These are phyloP conservation scores for Ogataea siamensis DNA, from an alignment of 805 yeast genomes.

Conservation along the genomic window DNA sequence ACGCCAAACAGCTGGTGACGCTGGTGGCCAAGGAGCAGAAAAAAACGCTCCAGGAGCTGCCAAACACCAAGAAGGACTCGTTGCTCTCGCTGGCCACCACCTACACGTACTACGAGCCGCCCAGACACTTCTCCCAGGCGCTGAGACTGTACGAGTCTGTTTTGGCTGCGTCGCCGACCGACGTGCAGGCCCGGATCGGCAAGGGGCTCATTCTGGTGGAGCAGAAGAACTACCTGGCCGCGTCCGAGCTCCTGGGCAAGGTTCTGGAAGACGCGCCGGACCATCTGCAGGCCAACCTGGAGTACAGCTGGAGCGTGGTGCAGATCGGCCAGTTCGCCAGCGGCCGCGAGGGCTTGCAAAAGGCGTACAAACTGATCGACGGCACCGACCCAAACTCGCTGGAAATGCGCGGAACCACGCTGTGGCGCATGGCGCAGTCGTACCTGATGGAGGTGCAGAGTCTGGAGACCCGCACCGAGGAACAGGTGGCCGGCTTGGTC, in stretches of 20 bases:
- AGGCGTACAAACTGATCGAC: slow-evolving; percentile 40
- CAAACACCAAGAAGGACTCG: slow-evolving; percentile 54
- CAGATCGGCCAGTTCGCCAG: slow-evolving; percentile 45
- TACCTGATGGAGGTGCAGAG: slow-evolving; percentile 38
- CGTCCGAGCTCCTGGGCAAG: slow-evolving; percentile 48
- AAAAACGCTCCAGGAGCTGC: slow-evolving; percentile 46
- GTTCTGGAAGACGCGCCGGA: slow-evolving; percentile 51
- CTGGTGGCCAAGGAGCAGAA: slow-evolving; percentile 48
- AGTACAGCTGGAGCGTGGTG: slow-evolving; percentile 76
- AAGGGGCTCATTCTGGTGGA: slow-evolving; percentile 77
- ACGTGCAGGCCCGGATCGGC: slow-evolving; percentile 68
- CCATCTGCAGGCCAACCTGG: slow-evolving; percentile 59
- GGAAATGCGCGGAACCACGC: slow-evolving; percentile 55
- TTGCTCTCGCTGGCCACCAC: slow-evolving; percentile 68
- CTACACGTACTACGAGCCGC: slow-evolving; percentile 85
- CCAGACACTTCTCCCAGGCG: slow-evolving; percentile 80
- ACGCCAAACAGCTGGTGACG: slow-evolving; percentile 59
- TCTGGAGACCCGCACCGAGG: slow-evolving; percentile 17
- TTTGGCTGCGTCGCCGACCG: slow-evolving; percentile 38
- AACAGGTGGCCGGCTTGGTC: slow-evolving; percentile 29
- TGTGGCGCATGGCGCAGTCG: slow-evolving; percentile 76
- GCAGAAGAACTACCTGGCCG: slow-evolving; percentile 53
- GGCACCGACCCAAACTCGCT: slow-evolving; percentile 53
- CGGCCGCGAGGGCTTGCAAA: slow-evolving; percentile 53
- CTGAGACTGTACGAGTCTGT: slow-evolving; percentile 65